These are phyloP conservation scores for Pyrenula massariospora DNA, from an alignment of 495 filamentous ascomycete species.

Conservation along the genomic window DNA sequence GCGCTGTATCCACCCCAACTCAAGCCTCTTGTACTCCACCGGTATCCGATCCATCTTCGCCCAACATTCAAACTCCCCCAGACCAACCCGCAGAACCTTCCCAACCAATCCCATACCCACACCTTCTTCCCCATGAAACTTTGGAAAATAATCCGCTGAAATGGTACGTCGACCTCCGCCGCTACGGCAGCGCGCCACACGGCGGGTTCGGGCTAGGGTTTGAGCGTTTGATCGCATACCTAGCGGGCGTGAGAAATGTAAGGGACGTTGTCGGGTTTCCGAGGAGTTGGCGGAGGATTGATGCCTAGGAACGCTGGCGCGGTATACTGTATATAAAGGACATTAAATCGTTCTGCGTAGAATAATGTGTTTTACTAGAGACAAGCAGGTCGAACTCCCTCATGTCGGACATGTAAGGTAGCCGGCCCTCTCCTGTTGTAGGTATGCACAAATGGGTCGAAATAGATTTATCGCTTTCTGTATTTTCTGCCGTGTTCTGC, in stretches of 20 bases:
- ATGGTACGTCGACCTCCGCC: slow-evolving; percentile 92
- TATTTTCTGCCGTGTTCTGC: too few species aligned
- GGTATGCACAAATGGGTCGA: too few species aligned
- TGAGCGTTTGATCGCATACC: slow-evolving; percentile 78
- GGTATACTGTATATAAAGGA: too few species aligned
- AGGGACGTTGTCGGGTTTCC: slow-evolving; percentile 84
- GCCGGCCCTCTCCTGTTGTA: too few species aligned
- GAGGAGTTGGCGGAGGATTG: slow-evolving; percentile 80
- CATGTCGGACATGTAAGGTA: too few species aligned
- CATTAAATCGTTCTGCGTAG: too few species aligned
- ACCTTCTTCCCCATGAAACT: slow-evolving; percentile 30
- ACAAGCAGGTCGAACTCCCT: too few species aligned
- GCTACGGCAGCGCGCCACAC: slow-evolving; percentile 90
- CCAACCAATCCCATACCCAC: slow-evolving; percentile 9
- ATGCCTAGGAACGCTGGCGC: slow-evolving; percentile 52
- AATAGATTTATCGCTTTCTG: too few species aligned
- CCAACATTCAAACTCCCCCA: background rate
- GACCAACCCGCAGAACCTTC: background rate
- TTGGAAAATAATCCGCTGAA: slow-evolving; percentile 40
- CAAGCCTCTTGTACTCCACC: background rate
- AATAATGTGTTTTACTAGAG: too few species aligned
- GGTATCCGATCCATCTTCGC: background rate
- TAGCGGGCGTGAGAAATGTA: slow-evolving; percentile 73
- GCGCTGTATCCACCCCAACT: background rate
- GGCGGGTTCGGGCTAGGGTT: slow-evolving; percentile 93